Evolutionary conservation across 2,329 filamentous ascomycete species (phyloP), one percentile per base, ranked within the genome.

Genomic region (Pseudogymnoascus sp.): DNA sequence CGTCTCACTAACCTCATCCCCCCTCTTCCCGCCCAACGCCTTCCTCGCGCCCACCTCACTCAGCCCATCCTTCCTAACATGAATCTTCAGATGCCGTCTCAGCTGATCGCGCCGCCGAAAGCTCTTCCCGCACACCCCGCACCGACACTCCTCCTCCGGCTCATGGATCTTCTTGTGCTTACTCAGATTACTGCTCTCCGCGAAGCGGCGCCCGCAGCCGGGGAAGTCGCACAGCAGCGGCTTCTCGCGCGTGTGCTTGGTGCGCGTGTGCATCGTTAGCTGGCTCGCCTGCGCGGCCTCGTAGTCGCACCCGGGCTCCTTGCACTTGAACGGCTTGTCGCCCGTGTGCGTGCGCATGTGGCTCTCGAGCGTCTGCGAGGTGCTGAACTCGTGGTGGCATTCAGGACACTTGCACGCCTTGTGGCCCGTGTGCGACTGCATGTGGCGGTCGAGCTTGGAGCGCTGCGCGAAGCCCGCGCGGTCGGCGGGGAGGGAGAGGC

Each of bases 321-420:
- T 42, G 70, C 87, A 90, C 42, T 79, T 75, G 74, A 84, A 87
- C 26, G 87, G 86, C 66, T 83, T 87, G 65, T 84, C 82, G 40
- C 85, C 84, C 0, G 85, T 87, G 69, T 90, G 88, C 1, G 83
- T 88, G 17, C 86, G 81, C 70, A 83, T 79, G 68, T 90, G 88
- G 70, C 89, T 87, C 44, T 84, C 82, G 6, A 89, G 78, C 0
- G 88, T 84, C 71, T 89, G 87, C 68, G 86, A 83, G 1, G 86
- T 86, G 0, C 87, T 88, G 69, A 89, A 85, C 2, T 77, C 76
- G 64, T 83, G 76, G 9, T 78, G 76, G 68, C 87, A 90, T 19
- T 78, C 76, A 1, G 76, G 70, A 66, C 85, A 88, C 50, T 77
- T 75, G 63, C 82, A 84, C 6, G 84, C 82, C 72, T 88, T 88